Evolutionary conservation across 805 yeast species (phyloP).

Genomic region (Wickerhamiella kazuoi): DNA sequence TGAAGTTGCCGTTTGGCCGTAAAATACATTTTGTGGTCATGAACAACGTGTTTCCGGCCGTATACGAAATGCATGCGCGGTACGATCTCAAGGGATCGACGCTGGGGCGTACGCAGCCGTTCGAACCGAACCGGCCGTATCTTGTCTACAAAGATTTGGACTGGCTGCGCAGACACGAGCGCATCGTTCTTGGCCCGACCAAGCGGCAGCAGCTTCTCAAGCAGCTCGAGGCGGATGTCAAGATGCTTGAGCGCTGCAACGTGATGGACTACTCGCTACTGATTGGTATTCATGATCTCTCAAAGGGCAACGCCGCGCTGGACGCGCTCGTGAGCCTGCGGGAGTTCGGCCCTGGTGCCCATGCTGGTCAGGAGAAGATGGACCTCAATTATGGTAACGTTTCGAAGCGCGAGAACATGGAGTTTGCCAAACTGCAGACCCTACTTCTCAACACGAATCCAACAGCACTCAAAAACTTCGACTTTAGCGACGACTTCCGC

Average conservation of each 20-base stretch:
- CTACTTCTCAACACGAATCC: constrained; percentile 21
- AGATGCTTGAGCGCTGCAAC: constrained; percentile 50
- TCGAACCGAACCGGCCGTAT: constrained; percentile 13
- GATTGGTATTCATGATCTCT: constrained; percentile 70
- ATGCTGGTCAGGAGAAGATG: neutral
- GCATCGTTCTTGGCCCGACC: constrained; percentile 57
- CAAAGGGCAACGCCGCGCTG: constrained; percentile 32
- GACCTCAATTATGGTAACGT: constrained; percentile 5
- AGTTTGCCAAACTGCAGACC: constrained; percentile 20
- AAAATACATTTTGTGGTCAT: constrained; percentile 87
- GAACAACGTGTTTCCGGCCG: constrained; percentile 95
- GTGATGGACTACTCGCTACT: constrained; percentile 92
- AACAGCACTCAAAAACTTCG: constrained; percentile 18
- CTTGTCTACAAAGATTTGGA: constrained; percentile 70
- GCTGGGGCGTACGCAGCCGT: constrained; percentile 39
- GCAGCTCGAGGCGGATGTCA: constrained; percentile 64
- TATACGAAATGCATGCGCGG: constrained; percentile 64
- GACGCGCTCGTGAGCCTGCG: constrained; percentile 8
- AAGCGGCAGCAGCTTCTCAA: constrained; percentile 41
- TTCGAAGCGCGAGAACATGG: constrained; percentile 11
- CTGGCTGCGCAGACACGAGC: constrained; percentile 54
- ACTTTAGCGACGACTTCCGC: constrained; percentile 17
- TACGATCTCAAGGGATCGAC: constrained; percentile 91
- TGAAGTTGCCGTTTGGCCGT: constrained; percentile 67
- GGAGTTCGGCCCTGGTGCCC: constrained; percentile 13